phyloP scores from a whole-genome alignment of 2,329 filamentous ascomycete genomes.

The Phaeosphaeriaceae sp. region DNA sequence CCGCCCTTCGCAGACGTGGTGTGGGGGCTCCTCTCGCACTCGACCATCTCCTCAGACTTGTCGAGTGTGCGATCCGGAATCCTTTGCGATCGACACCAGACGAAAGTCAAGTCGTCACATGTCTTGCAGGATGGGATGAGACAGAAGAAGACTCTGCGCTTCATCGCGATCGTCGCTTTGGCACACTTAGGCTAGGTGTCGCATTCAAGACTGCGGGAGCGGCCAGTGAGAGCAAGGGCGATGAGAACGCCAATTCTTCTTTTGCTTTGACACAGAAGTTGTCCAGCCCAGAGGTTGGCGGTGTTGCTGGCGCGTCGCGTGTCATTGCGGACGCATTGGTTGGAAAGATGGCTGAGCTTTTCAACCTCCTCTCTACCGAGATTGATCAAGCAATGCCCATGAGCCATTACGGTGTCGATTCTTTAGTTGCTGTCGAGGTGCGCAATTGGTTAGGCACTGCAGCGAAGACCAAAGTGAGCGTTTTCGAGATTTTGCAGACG shows the following conservation, averaged over 20 bases:
- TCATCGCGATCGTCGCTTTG: neutral
- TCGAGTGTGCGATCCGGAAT: neutral
- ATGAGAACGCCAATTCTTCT: neutral
- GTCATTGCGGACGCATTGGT: constrained; percentile 13
- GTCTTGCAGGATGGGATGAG: neutral
- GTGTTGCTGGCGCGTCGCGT: neutral
- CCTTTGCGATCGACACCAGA: neutral
- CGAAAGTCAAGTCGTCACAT: neutral
- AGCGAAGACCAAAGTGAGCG: constrained; percentile 14
- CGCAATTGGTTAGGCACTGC: constrained; percentile 29
- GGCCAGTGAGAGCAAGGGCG: neutral
- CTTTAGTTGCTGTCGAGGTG: constrained; percentile 35
- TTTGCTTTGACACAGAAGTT: neutral
- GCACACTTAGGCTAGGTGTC: neutral
- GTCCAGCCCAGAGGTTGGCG: neutral
- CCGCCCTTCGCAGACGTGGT: too few relatives aligned
- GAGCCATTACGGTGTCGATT: constrained; percentile 30
- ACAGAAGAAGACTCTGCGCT: neutral
- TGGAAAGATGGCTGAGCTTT: too few relatives aligned
- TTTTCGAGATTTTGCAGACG: constrained; percentile 32
- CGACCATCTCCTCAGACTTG: neutral
- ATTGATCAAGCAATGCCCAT: constrained; percentile 19
- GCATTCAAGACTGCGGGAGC: neutral
- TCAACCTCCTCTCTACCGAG: constrained; percentile 18
- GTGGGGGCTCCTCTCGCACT: neutral